Base-by-base conservation (phyloP, 1,284 basidiomycete species). In the Papiliotrema laurentii region DNA sequence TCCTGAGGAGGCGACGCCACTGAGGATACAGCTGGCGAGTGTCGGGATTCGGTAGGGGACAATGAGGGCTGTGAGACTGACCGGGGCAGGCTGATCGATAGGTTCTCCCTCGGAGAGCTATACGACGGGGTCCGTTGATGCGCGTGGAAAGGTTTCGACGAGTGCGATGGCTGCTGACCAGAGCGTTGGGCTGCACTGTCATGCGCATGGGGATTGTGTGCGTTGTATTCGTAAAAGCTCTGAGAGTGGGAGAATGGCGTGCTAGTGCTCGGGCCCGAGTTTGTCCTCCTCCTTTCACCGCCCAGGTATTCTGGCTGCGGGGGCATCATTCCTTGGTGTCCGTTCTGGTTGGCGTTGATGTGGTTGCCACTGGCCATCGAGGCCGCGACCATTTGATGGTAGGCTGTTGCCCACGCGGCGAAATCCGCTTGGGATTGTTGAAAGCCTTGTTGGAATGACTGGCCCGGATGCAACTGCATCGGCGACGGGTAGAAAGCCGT, bases 321-420 rank as follows among this genome's bases (percentile, higher is more conserved):
- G 14, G 49, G 49, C n/a, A n/a, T 10, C 18, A 31, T 13, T 16
- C 28, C 10, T 7, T 51, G 42, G 31, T 25, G 54, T 35, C 18
- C 45, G 18, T 14, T 54, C 22, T 19, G 58, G 43, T 16, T 54
- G 59, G 54, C 48, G 55, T 49, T 59, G n/a, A n/a, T n/a, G n/a
- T n/a, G n/a, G n/a, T n/a, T n/a, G 26, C 54, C 56, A 50, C 53
- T 52, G 43, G 61, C 36, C 47, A 60, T 47, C 3, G 54, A 56
- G 9, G 61, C 63, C 43, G 63, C 62, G 11, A 70, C 57, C 68
- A 71, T 71, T 24, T 69, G 68, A 42, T 68, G 64, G 45, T 72
- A 72, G n/a, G 68, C 68, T 47, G 68, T 63, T 19, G 70, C 63
- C 70, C 70, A 72, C 10, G 68, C 68, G 11, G 66, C 61, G 45